Base-by-base conservation (phyloP, 1,284 basidiomycete species). In the Rhodotorula sp. region DNA sequence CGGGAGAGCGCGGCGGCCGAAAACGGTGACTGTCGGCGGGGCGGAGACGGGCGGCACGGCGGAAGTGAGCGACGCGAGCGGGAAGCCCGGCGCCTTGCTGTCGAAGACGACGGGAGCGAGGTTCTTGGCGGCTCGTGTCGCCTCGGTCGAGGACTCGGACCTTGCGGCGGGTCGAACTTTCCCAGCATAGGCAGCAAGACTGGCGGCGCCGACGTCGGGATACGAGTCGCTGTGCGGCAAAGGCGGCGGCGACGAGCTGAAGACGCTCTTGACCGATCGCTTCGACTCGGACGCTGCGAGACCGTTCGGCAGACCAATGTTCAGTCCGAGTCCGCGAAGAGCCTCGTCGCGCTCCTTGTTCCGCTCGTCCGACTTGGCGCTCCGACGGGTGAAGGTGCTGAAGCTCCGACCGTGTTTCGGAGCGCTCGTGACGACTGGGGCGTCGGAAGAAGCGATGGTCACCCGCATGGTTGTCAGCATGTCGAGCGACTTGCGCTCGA, bases 401-500 rank as follows among this genome's bases (percentile, higher is more conserved):
- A 74, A 71, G 53, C 65, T 69, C 1, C 63, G 59, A 1, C 70
- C 28, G 4, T 68, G 67, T 44, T 7, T 44, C 15, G 40, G 40
- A 44, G 40, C 40, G 40, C 40, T 44, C 3, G 40, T 44, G 16
- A 44, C 40, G 16, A 44, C 40, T 18, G 40, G 40, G 4, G 13
- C 40, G 16, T 44, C 40, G 40, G 40, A 44, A 7, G 40, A 15
- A 18, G 16, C 40, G 16, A 44, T 44, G 40, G 40, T 44, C 7
- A 18, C 40, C 9, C 40, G 40, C 40, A 44, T 13, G 40, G 40
- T 44, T 13, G n/a, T 88, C 87, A 58, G 89, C 82, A 62, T 81
- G 81, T 55, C 76, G 62, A 28, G 28, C 4, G 66, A 65, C 4
- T 51, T 47, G 13, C 68, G 67, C 11, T 44, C 40, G 40, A 44